Base-by-base conservation (phyloP, 495 filamentous ascomycete genomes). In the Parachaetomium inaequale region DNA sequence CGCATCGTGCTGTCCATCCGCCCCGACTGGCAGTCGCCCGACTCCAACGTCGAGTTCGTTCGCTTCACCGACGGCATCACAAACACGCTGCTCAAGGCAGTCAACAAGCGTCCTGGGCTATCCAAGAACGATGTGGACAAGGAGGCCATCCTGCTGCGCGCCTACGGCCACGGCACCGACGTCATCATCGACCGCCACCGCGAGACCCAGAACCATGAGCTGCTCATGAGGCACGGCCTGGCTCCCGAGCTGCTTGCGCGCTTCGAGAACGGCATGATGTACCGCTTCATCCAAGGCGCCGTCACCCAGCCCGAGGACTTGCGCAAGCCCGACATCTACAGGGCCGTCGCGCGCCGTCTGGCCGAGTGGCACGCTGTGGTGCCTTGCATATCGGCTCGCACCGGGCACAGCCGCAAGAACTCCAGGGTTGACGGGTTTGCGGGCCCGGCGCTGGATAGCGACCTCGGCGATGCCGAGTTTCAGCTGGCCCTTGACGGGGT, bases 31-130 rank as follows among this genome's bases (percentile, higher is more conserved):
- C 82, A 87, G 62, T 80, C 83, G 19, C 75, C 82, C 1, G 84
- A 81, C 54, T 91, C 90, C 58, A 85, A 86, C n/a, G 83, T 98
- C 63, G 89, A 93, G 71, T 91, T 98, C 67, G 82, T 91, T 52
- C 85, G 87, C 50, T 98, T 98, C 79, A 98, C 90, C 29, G 94
- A 98, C 71, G 94, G 94, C 66, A 98, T 98, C 74, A 98, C 94
- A 49, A 98, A 98, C 75, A 97, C 93, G 78, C 83, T 98, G 32
- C 73, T 85, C 36, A 98, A 98, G 82, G 90, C 90, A 31, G 81
- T 93, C 72, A 96, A 96, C 72, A 85, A 83, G 74, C 85, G 84
- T 43, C 81, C 88, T 6, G 90, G 88, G n/a, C 80, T 87, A 63
- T 87, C 88, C 21, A 80, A 90, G 66, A 84, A 90, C 55, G 76